phyloP scores from a whole-genome alignment of 2,329 filamentous ascomycete genomes.

The Lachnellula suecica region DNA sequence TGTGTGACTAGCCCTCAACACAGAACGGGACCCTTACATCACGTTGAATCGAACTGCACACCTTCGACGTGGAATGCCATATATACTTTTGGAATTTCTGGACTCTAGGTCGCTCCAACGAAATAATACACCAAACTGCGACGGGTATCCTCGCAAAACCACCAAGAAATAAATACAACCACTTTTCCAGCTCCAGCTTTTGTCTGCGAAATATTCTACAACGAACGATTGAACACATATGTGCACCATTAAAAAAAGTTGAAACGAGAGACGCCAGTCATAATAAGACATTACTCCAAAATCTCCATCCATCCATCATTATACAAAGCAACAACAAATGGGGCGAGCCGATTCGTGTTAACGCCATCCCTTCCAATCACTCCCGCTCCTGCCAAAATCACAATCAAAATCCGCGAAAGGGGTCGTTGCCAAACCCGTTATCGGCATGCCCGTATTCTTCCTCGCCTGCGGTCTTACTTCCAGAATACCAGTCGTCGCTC shows the following conservation, averaged over 20 bases:
- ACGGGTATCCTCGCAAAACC: background rate
- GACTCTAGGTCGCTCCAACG: background rate
- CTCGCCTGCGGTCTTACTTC: slow-evolving; percentile 47
- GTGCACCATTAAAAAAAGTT: background rate
- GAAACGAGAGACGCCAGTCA: slow-evolving; percentile 2
- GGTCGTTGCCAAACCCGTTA: slow-evolving; percentile 51
- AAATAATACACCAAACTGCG: background rate
- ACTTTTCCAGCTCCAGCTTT: background rate
- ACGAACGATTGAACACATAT: background rate
- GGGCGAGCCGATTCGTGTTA: slow-evolving; percentile 14
- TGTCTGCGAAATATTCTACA: background rate
- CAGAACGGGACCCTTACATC: too few species aligned
- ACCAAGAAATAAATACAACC: background rate
- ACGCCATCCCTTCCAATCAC: slow-evolving; percentile 8
- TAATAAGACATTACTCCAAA: background rate
- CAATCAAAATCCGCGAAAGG: slow-evolving; percentile 58
- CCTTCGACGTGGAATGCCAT: background rate
- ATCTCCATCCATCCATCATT: background rate
- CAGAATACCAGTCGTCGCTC: slow-evolving; percentile 50
- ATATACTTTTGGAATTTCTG: background rate
- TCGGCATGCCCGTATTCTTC: slow-evolving; percentile 48
- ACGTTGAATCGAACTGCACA: too few species aligned
- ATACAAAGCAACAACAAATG: slow-evolving; percentile 4
- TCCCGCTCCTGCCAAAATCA: background rate
- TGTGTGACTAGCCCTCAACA: too few species aligned